phyloP scores from a whole-genome alignment of 257 asterid genomes.

The Ballota nigra region DNA sequence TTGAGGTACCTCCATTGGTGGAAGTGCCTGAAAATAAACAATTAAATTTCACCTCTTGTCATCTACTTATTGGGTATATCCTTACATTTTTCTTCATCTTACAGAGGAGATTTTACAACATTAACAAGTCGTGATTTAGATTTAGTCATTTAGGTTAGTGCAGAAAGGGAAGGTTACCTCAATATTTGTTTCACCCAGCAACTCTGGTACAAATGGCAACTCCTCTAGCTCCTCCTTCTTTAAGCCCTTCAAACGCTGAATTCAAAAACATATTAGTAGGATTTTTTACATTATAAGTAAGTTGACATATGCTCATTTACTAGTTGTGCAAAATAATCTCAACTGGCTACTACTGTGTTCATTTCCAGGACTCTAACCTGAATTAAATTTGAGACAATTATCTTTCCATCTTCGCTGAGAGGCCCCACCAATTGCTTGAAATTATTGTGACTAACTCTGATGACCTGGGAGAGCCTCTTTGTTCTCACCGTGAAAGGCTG shows the following conservation, averaged over 20 bases:
- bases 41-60: slow-evolving; percentile 13
- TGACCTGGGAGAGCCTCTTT: slow-evolving; percentile 86
- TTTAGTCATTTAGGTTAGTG: slow-evolving; percentile 18
- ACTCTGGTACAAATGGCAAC: slow-evolving; percentile 61
- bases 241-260: slow-evolving; percentile 65
- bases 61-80: background rate
- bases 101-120: background rate
- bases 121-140: slow-evolving; percentile 8
- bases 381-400: slow-evolving; percentile 61
- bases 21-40: slow-evolving; percentile 40
- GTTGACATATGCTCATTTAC: background rate
- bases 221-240: slow-evolving; percentile 68
- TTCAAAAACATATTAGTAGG: slow-evolving; percentile 20
- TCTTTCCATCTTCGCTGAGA: slow-evolving; percentile 56
- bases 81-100: slow-evolving; percentile 7
- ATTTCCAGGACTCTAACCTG: slow-evolving; percentile 50
- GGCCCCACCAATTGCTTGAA: slow-evolving; percentile 90
- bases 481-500: slow-evolving; percentile 96
- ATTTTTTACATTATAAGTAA: background rate
- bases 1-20: slow-evolving; percentile 38
- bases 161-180: slow-evolving; percentile 49
- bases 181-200: slow-evolving; percentile 50
- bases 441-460: slow-evolving; percentile 83
- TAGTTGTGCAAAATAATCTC: slow-evolving; percentile 9
- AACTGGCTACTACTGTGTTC: slow-evolving; percentile 5